Percentiles rank a stretch among this genome's conserved stretches.
Evolutionary conservation across 495 filamentous ascomycete species (phyloP).

Genomic region (Penicillium atrosanguineum): DNA sequence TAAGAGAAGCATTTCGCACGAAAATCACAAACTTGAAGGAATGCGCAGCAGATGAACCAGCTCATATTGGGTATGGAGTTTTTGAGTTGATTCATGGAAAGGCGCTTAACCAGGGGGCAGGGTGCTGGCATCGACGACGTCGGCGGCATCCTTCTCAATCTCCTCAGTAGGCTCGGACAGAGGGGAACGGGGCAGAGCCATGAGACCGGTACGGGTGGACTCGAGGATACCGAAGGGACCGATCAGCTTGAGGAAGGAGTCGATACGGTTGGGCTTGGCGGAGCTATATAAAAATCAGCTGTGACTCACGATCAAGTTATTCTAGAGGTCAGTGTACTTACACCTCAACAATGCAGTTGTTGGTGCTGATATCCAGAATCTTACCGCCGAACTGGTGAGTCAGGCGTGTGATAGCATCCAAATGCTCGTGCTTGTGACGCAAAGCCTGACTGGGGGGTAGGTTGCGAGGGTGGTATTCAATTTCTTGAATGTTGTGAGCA

Average conservation of each 20-base stretch:
- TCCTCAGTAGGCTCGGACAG: constrained; percentile 72
- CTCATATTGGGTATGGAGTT: constrained; percentile 26
- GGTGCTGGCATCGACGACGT: constrained; percentile 88
- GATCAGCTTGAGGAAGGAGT: constrained; percentile 96
- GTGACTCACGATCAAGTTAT: background rate
- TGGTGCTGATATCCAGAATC: constrained; percentile 94
- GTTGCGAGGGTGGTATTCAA: constrained; percentile 75
- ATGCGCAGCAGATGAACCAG: constrained; percentile 18
- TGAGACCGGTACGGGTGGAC: constrained; percentile 88
- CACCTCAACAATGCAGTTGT: constrained; percentile 97
- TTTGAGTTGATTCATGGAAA: constrained; percentile 10
- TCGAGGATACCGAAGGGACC: constrained; percentile 95
- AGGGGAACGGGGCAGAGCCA: constrained; percentile 93
- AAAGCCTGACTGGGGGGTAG: constrained; percentile 83
- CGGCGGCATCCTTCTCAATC: constrained; percentile 76
- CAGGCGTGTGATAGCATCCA: constrained; percentile 90
- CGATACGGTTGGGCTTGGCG: constrained; percentile 89
- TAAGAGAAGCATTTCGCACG: constrained; percentile 1
- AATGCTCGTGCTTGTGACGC: constrained; percentile 94
- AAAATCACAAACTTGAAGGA: constrained; percentile 7
- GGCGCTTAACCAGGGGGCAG: constrained; percentile 81
- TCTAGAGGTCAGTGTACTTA: constrained; percentile 50
- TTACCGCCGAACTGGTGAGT: constrained; percentile 98
- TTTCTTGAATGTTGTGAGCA: constrained; percentile 30
- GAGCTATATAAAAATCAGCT: constrained; percentile 51